Conservation (phyloP, 73 alveolate genomes). For the Symbiodinium pilosum region DNA sequence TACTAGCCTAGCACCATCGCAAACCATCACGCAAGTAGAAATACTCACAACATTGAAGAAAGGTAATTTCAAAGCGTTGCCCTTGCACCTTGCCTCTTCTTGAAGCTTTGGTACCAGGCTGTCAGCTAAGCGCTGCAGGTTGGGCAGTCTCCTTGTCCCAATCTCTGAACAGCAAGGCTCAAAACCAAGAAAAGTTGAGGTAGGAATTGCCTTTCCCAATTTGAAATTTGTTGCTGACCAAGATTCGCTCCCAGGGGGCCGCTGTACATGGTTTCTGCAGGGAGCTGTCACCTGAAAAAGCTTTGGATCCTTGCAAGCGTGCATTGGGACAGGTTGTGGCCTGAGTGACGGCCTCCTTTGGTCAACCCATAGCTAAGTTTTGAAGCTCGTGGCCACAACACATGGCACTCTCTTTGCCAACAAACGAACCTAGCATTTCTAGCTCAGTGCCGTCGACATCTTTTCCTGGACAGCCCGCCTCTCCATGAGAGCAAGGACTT, state of each 20-base stretch:
- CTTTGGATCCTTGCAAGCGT: not conserved
- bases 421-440: no score
- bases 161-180: not conserved
- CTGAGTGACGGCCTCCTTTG: not conserved
- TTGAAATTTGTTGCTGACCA: not conserved
- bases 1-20: no score
- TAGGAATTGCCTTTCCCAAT: no score
- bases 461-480: no score
- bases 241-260: conserved; percentile 8
- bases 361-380: not conserved
- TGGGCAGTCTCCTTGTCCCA: not conserved
- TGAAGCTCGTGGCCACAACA: not conserved
- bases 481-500: no score
- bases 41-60: not conserved
- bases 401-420: no score
- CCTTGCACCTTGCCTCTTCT: not conserved
- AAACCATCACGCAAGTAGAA: no score
- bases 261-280: not conserved
- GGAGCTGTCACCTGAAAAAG: not conserved
- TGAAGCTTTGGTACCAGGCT: not conserved
- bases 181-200: not conserved
- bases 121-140: not conserved
- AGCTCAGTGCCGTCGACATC: no score
- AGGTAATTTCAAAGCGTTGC: not conserved
- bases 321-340: not conserved